Percentiles rank a stretch among this genome's conserved stretches.
Conservation (phyloP, 2,329 filamentous ascomycete genomes). For the Zalaria obscura region DNA sequence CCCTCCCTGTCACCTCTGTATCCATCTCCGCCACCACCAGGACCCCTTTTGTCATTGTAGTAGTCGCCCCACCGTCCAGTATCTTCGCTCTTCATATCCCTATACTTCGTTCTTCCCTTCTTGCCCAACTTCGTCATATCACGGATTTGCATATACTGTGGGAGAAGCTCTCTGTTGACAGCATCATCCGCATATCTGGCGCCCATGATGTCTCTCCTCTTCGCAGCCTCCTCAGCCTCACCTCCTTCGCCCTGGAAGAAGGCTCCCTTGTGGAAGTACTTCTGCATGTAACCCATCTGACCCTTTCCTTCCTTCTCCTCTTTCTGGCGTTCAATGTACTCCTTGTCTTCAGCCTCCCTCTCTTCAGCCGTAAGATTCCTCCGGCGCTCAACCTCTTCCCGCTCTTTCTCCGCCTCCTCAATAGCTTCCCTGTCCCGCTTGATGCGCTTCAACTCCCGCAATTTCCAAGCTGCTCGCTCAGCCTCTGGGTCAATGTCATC, state of each 20-base stretch:
- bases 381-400: constrained; percentile 77
- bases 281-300: constrained; percentile 82
- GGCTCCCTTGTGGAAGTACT: constrained; percentile 92
- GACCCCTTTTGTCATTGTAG: constrained; percentile 36
- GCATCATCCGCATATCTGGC: constrained; percentile 71
- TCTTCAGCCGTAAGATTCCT: constrained; percentile 79
- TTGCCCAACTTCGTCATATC: constrained; percentile 90
- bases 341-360: constrained; percentile 70
- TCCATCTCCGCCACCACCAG: constrained; percentile 49
- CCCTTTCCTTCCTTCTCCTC: constrained; percentile 61
- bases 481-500: constrained; percentile 78
- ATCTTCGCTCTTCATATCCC: constrained; percentile 76
- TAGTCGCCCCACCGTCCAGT: constrained; percentile 68
- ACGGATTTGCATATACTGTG: constrained; percentile 80
- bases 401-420: constrained; percentile 68
- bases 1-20: constrained; percentile 35
- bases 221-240: constrained; percentile 40
- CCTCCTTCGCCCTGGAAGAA: constrained; percentile 69
- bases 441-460: constrained; percentile 78
- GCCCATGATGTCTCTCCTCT: constrained; percentile 75
- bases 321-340: constrained; percentile 61
- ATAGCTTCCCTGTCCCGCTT: constrained; percentile 77
- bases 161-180: constrained; percentile 65
- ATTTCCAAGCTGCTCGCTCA: constrained; percentile 84
- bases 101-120: constrained; percentile 83